Evolutionary conservation across 495 filamentous ascomycete genomes (phyloP), one percentile per base, ranked within the genome.

Genomic region (Ramalina intermedia): DNA sequence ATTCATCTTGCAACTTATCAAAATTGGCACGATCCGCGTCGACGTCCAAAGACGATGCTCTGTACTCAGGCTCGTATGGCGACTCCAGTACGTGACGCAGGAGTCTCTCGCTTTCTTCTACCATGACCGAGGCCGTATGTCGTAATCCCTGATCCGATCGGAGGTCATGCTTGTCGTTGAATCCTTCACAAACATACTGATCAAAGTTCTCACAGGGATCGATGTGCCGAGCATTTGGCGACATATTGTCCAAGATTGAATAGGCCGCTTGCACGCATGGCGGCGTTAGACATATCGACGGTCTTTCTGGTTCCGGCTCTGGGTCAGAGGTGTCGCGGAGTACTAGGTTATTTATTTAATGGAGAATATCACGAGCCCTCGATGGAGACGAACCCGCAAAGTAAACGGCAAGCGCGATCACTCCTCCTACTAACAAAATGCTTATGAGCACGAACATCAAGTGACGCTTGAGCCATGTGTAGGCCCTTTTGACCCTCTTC

Each of bases 161-260:
- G 51, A 86, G 74, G 55, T 83, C 80, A 64, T 84, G 75, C 27
- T 70, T 72, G 23, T 75, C 68, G 39, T 68, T 63, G 73, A 79
- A 84, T 16, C 82, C 82, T 45, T 75, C 79, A 56, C 82, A 87
- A 35, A 82, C 78, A 54, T 76, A 73, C 52, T 78, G 67, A 47
- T 85, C 80, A 49, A 86, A 86, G 44, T 84, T 57, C 38, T 67
- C 76, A 53, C 83, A 87, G 4, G 83, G 78, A 58, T 87, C 80
- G 37, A 85, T 63, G 0, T 75, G 53, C 47, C 71, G 60, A 55
- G 79, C 76, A 37, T 79, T 69, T n/a, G 82, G 76, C 16, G 80
- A 74, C 26, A 86, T 64, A 52, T 79, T 83, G 50, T 76, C 73
- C 7, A 87, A 69, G 29, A 85, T 74, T 46, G 78, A 73, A 18